These are phyloP conservation scores for Setaria italica DNA, from an alignment of 202 grass and related monocot species.

Conservation along the genomic window DNA sequence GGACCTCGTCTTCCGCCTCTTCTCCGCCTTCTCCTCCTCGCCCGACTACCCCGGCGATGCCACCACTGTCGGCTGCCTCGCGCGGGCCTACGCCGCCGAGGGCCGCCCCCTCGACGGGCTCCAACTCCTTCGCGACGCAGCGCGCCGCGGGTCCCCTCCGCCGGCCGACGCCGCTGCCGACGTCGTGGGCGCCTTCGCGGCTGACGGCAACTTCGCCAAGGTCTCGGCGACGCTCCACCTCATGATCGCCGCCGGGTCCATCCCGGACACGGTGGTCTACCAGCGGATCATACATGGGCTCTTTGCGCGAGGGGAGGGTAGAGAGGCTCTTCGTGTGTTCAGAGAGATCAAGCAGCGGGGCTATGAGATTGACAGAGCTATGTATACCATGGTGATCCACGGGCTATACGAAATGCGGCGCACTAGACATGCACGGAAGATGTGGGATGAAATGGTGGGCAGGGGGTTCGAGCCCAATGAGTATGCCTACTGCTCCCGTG, in stretches of 20 bases:
- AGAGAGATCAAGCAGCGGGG: conserved; percentile 76
- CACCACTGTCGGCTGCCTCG: conserved; percentile 50
- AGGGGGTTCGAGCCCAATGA: conserved; percentile 65
- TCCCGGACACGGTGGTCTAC: conserved; percentile 59
- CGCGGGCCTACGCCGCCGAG: conserved; percentile 56
- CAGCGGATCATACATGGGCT: conserved; percentile 64
- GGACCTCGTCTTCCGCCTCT: conserved; percentile 68
- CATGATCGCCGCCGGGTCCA: conserved; percentile 60
- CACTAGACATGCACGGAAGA: conserved; percentile 40
- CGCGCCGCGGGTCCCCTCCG: conserved; percentile 50
- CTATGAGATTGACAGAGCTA: conserved; percentile 52
- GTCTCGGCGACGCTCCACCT: conserved; percentile 83
- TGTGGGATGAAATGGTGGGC: conserved; percentile 76
- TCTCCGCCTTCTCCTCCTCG: conserved; percentile 57
- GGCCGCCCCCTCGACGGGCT: conserved; percentile 64
- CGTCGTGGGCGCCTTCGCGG: conserved; percentile 56
- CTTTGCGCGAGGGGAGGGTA: conserved; percentile 39
- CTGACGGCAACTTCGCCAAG: conserved; percentile 57
- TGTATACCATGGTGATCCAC: conserved; percentile 61
- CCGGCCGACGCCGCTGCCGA: conserved; percentile 41
- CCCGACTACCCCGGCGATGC: conserved; percentile 46
- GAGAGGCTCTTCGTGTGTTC: conserved; percentile 74
- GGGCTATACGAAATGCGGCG: conserved; percentile 59
- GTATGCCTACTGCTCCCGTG: conserved; percentile 61
- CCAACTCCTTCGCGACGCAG: conserved; percentile 64